These are phyloP conservation scores for Bremia lactucae DNA, from an alignment of 352 stramenopile genomes.

Conservation along the genomic window DNA sequence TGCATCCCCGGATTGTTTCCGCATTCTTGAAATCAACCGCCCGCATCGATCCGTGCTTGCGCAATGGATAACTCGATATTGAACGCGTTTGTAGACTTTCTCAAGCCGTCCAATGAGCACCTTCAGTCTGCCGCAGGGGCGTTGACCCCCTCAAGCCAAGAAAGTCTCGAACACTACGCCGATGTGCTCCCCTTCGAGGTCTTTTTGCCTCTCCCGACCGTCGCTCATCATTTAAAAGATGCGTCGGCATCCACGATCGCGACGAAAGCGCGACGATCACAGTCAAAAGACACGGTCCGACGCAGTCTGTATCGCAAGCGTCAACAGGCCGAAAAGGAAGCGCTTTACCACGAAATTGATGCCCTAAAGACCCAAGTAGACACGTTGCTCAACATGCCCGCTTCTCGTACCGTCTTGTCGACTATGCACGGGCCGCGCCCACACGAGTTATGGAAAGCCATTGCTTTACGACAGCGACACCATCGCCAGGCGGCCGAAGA, in stretches of 20 bases:
- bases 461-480: slow-evolving; percentile 19
- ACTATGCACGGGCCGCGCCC: too few relatives aligned
- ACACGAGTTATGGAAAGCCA: slow-evolving; percentile 28
- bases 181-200: neutral
- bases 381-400: slow-evolving; percentile 11
- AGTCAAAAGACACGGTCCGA: slow-evolving; percentile 21
- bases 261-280: neutral
- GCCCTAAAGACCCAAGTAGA: slow-evolving; percentile 21
- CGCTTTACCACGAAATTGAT: slow-evolving; percentile 17
- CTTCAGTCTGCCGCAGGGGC: too few relatives aligned
- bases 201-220: too few relatives aligned
- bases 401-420: slow-evolving; percentile 11
- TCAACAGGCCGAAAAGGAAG: slow-evolving; percentile 26
- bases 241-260: neutral
- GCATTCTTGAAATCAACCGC: too few relatives aligned
- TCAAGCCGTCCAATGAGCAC: slow-evolving; percentile 14
- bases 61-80: slow-evolving; percentile 19
- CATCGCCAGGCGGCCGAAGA: slow-evolving; percentile 15
- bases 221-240: neutral
- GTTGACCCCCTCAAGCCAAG: slow-evolving; percentile 4
- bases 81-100: slow-evolving; percentile 19
- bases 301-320: slow-evolving; percentile 27
- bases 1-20: too few relatives aligned
- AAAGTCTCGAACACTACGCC: neutral
- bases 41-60: too few relatives aligned